Base-by-base conservation (phyloP, 345 rosid genomes). In the Eucalyptus grandis region DNA sequence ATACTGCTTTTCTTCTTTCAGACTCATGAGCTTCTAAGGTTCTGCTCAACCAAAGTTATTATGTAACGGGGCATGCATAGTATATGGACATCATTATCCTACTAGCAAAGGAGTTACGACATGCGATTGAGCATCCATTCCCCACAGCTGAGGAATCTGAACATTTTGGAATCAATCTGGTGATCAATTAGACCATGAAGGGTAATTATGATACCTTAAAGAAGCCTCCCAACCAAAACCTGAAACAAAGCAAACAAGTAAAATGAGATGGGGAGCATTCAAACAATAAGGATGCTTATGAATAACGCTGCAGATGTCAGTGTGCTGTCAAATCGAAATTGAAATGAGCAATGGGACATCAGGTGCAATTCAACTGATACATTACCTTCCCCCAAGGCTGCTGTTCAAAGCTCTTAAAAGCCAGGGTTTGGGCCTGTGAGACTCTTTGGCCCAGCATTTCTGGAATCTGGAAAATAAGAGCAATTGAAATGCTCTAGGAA, bases 201-300 rank as follows among this genome's bases (percentile, higher is more conserved):
- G 87, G 62, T 30, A 86, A 40, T n/a, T 86, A 60, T 86, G 27
- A 89, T 94, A 97, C 99, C 99, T 98, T 97, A 92, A 98, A 96
- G 82, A 96, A 31, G 58, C 98, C 99, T 89, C 96, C 99, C 90
- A 95, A 92, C 98, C 99, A 97, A 90, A 97, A 97, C 95, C 99
- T 97, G 92, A 88, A 90, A 50, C 37, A 46, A 54, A n/a, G 46
- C 14, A 87, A 46, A 53, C 58, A 86, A 30, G 43, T 16, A 54
- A 50, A 86, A 67, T 67, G 43, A 31, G 40, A 67, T 67, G 80
- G 22, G 80, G 6, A 67, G 11, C 44, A 72, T 34, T 37, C 82
- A 72, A 34, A 19, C 46, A 34, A 72, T 72, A 13, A 72, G 44
- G 82, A 19, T 10, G 26, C 46, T 72, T 72, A 72, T 12, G 26